Conservation (phyloP, 2,329 filamentous ascomycete genomes). For the Xylaria hypoxylon region DNA sequence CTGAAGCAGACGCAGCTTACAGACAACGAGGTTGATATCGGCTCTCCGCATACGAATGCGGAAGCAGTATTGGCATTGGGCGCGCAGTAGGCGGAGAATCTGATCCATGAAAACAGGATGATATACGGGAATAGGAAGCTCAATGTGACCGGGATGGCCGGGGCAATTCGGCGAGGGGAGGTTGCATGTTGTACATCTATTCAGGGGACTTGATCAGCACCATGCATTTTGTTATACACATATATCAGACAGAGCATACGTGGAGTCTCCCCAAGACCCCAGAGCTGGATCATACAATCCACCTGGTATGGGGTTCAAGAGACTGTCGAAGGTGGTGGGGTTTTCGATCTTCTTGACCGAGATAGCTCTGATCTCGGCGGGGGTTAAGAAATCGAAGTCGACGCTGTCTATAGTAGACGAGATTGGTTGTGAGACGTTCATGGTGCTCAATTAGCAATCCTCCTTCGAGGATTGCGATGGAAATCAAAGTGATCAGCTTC, state of each 20-base stretch:
- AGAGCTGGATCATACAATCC: constrained; percentile 93
- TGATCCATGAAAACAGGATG: constrained; percentile 98
- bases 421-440: constrained; percentile 84
- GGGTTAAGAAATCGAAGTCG: constrained; percentile 87
- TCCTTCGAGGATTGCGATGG: constrained; percentile 36
- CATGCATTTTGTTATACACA: background rate
- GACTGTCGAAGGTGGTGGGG: constrained; percentile 91
- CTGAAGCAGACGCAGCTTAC: constrained; percentile 87
- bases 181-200: constrained; percentile 91
- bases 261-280: constrained; percentile 86
- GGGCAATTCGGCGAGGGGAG: constrained; percentile 84
- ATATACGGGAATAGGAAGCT: constrained; percentile 92
- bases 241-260: constrained; percentile 64
- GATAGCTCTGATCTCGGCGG: constrained; percentile 84
- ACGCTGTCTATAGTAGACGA: constrained; percentile 86
- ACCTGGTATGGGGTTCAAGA: constrained; percentile 88
- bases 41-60: constrained; percentile 82
- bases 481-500: constrained; percentile 14
- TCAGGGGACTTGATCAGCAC: constrained; percentile 17
- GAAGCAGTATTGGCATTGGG: constrained; percentile 92
- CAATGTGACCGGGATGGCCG: constrained; percentile 94
- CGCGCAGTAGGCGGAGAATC: constrained; percentile 83
- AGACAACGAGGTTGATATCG: constrained; percentile 81
- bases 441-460: constrained; percentile 51
- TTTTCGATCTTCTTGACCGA: constrained; percentile 96